Evolutionary conservation across 495 filamentous ascomycete genomes (phyloP), one percentile per base, ranked within the genome.

Genomic region (Penicillium roqueforti): DNA sequence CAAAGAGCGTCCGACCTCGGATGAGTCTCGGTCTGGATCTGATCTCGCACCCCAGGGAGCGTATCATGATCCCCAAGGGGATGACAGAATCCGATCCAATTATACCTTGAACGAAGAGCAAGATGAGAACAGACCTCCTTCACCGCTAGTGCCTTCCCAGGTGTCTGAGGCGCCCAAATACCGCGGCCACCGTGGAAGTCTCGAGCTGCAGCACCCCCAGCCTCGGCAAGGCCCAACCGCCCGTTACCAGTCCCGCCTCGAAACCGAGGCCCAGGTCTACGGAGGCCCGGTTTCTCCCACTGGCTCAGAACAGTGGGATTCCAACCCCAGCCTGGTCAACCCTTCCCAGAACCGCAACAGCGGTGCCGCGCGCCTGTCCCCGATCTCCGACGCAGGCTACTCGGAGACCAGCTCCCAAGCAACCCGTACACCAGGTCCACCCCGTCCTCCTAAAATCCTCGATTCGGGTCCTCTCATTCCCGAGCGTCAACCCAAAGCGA

Each of bases 151-250:
- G 18, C 85, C 83, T 13, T 78, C 81, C 39, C 65, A 82, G 58
- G 71, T 80, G 16, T 88, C 89, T 20, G 91, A 96, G 63, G 86
- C 89, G 52, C 89, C 91, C 28, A 95, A 95, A 66, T 96, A 96
- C 66, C 84, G 88, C 62, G 89, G 89, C 16, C 88, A 96, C 68
- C 89, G 92, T 45, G 88, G 93, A 66, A 95, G 89, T 41, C 72
- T 95, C 26, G 91, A 92, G 62, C 73, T 97, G 6, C 85, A 92
- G 66, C 92, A 97, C 70, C 92, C 92, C 14, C 92, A 97, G 65
- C 92, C 92, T 25, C 83, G 89, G 13, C 87, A 82, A 50, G 90
- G 90, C 0, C 86, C 89, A 25, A 91, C 89, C 9, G 84, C 86
- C 54, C 86, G 87, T 25, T 91, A 91, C 67, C 87, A 92, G 65